Evolutionary conservation across 1,284 basidiomycete species (phyloP).

Genomic region (Fomitiporia mediterranea): DNA sequence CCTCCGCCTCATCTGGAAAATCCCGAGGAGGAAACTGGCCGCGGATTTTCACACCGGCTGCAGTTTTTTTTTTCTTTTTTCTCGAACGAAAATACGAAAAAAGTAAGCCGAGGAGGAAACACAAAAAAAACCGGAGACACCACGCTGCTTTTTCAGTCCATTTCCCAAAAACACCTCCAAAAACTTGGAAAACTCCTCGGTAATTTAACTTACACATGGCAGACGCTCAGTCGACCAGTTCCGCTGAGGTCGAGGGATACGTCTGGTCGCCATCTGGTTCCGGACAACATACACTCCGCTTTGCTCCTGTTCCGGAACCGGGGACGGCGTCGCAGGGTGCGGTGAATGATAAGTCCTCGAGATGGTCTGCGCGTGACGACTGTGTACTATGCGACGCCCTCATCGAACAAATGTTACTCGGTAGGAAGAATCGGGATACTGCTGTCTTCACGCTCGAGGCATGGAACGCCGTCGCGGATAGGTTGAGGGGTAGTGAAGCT

Average conservation of each 20-base stretch:
- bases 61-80: too few relatives aligned
- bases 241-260: neutral
- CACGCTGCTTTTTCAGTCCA: too few relatives aligned
- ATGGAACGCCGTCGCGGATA: slow-evolving; percentile 9
- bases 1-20: neutral
- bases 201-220: too few relatives aligned
- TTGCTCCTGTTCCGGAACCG: neutral
- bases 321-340: neutral
- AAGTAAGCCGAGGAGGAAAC: too few relatives aligned
- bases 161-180: too few relatives aligned
- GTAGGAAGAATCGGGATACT: slow-evolving; percentile 3
- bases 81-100: too few relatives aligned
- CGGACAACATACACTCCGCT: neutral
- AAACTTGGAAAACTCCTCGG: too few relatives aligned
- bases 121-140: too few relatives aligned
- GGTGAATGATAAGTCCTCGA: slow-evolving; percentile 10
- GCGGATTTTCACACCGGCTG: too few relatives aligned
- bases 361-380: slow-evolving; percentile 18
- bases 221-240: neutral
- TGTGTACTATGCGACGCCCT: slow-evolving; percentile 12
- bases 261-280: neutral
- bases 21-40: too few relatives aligned
- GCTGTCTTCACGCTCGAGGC: slow-evolving; percentile 12
- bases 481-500: slow-evolving; percentile 9
- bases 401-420: slow-evolving; percentile 3